phyloP scores from a whole-genome alignment of 352 stramenopile species.

The Phytophthora rubi region DNA sequence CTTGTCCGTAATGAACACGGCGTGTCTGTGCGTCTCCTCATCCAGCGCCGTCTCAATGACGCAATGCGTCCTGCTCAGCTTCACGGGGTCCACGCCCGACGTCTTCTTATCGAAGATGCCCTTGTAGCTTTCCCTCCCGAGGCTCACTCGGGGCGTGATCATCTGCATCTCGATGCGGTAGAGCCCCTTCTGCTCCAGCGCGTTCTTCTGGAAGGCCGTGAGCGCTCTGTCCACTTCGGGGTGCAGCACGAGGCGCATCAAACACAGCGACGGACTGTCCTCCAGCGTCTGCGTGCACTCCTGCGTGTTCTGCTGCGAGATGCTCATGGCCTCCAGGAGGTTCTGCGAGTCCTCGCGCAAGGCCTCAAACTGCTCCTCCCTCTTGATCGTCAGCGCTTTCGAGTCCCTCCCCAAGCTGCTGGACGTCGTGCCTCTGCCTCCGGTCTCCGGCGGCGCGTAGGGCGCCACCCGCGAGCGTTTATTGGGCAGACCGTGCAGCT shows the following conservation, averaged over 20 bases:
- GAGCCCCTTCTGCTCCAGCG: slow-evolving; percentile 53
- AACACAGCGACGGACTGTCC: slow-evolving; percentile 60
- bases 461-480: slow-evolving; percentile 36
- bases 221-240: slow-evolving; percentile 67
- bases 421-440: slow-evolving; percentile 6
- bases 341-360: slow-evolving; percentile 63
- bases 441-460: slow-evolving; percentile 16
- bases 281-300: slow-evolving; percentile 77
- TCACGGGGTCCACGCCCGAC: slow-evolving; percentile 63
- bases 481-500: slow-evolving; percentile 27
- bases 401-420: slow-evolving; percentile 23
- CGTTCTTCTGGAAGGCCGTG: slow-evolving; percentile 62
- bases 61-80: slow-evolving; percentile 70
- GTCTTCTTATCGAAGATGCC: slow-evolving; percentile 66
- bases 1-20: slow-evolving; percentile 73
- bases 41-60: slow-evolving; percentile 63
- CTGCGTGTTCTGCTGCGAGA: slow-evolving; percentile 80
- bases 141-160: slow-evolving; percentile 45
- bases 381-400: neutral
- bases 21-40: slow-evolving; percentile 43
- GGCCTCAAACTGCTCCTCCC: slow-evolving; percentile 42
- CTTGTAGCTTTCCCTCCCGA: slow-evolving; percentile 63
- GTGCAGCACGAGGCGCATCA: slow-evolving; percentile 71
- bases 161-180: slow-evolving; percentile 74
- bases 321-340: slow-evolving; percentile 69